Evolutionary conservation across 768 basidiomycete genomes (phyloP).

Genomic region (Lactifluus echinatus): DNA sequence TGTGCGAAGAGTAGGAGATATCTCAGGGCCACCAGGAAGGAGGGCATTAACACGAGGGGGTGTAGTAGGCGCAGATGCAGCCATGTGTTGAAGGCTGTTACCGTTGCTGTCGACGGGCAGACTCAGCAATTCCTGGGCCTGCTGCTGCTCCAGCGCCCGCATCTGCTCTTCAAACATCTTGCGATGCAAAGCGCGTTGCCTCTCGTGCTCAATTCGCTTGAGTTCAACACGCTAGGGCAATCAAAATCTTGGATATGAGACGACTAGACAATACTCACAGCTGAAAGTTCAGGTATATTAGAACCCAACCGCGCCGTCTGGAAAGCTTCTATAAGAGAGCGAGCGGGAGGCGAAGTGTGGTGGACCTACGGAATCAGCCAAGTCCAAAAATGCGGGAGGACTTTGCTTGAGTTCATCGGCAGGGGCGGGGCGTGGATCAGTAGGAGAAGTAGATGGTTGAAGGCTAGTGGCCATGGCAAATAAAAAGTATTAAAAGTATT

Average conservation of each 20-base stretch:
- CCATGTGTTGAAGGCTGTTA: conserved; percentile 57
- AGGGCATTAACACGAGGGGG: conserved; percentile 71
- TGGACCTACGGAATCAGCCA: conserved; percentile 78
- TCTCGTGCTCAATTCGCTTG: conserved; percentile 85
- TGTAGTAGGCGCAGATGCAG: conserved; percentile 84
- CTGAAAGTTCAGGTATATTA: conserved; percentile 81
- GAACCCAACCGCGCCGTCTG: conserved; percentile 78
- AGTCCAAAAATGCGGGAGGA: conserved; percentile 87
- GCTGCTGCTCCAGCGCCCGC: conserved; percentile 86
- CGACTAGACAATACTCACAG: conserved; percentile 43
- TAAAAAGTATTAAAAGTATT: conserved; percentile 31
- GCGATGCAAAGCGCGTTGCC: conserved; percentile 78
- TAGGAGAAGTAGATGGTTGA: conserved; percentile 65
- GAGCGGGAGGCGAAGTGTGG: conserved; percentile 12
- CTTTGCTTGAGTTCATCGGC: conserved; percentile 76
- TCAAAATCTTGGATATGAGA: conserved; percentile 4
- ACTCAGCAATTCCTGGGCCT: conserved; percentile 74
- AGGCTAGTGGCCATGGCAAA: conserved; percentile 58
- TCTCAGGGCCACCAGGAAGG: conserved; percentile 45
- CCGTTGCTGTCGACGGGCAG: conserved; percentile 56
- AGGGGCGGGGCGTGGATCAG: conserved; percentile 58
- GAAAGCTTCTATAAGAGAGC: conserved; percentile 13
- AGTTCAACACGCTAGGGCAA: conserved; percentile 68
- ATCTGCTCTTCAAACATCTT: conserved; percentile 95
- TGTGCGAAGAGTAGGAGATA: conserved; percentile 34